Percentiles rank a stretch among this genome's conserved stretches.
phyloP scores from a whole-genome alignment of 495 filamentous ascomycete genomes.

The Penicillium bovifimosum region DNA sequence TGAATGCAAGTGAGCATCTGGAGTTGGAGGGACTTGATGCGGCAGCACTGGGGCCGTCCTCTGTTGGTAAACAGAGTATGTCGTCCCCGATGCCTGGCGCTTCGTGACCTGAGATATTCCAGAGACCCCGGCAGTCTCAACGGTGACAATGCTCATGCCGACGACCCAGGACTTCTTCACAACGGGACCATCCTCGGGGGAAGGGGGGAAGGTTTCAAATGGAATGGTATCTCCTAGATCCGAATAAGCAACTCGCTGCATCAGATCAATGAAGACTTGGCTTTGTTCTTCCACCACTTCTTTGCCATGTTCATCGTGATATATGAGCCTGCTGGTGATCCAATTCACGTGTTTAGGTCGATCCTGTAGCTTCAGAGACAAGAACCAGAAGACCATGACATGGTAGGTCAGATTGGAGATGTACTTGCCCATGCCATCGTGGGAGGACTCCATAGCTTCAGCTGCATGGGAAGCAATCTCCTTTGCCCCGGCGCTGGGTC shows the following conservation, averaged over 20 bases:
- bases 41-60: constrained; percentile 61
- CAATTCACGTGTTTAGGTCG: constrained; percentile 78
- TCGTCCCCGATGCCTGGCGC: constrained; percentile 79
- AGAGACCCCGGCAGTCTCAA: constrained; percentile 70
- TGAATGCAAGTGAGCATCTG: constrained; percentile 39
- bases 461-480: constrained; percentile 32
- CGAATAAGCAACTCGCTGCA: constrained; percentile 85
- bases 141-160: constrained; percentile 79
- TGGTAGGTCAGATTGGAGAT: constrained; percentile 90
- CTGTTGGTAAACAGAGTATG: constrained; percentile 68
- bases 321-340: constrained; percentile 84
- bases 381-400: constrained; percentile 94
- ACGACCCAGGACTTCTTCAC: constrained; percentile 77
- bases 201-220: constrained; percentile 52
- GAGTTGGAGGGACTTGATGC: constrained; percentile 55
- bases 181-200: constrained; percentile 60
- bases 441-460: constrained; percentile 29
- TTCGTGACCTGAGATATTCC: constrained; percentile 76
- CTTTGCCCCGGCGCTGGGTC: constrained; percentile 39
- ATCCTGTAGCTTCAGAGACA: constrained; percentile 77
- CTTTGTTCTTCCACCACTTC: constrained; percentile 85
- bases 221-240: constrained; percentile 60
- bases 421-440: constrained; percentile 60
- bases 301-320: constrained; percentile 64
- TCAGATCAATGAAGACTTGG: constrained; percentile 89